Conservation (phyloP, 179 eudicot genomes). For the Silene noctiflora region DNA sequence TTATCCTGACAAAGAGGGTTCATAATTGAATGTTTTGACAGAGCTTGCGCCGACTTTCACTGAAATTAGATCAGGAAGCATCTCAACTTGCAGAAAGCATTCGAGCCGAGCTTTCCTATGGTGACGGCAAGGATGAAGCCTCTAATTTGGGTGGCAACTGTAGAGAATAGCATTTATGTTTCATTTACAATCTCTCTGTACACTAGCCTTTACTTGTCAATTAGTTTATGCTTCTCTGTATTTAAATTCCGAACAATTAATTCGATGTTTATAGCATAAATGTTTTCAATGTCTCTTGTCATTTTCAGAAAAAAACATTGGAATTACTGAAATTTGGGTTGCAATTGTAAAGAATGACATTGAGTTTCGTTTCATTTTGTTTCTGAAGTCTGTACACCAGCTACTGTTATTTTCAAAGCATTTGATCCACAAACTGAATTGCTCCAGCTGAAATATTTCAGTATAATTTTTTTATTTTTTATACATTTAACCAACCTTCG, state of each 20-base stretch:
- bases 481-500: too few species aligned
- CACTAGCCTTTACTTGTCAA: not conserved
- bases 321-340: too few species aligned
- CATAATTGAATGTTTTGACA: constrained; percentile 27
- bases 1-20: not conserved
- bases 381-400: not conserved
- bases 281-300: not conserved
- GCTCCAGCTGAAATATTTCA: too few species aligned
- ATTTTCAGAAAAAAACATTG: not conserved
- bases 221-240: not conserved
- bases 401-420: not conserved
- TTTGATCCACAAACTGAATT: too few species aligned
- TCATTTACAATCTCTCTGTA: constrained; percentile 19
- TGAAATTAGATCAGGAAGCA: constrained; percentile 66
- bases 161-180: constrained; percentile 14
- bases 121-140: constrained; percentile 28
- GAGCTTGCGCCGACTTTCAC: constrained; percentile 64
- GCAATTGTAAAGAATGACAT: not conserved
- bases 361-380: not conserved
- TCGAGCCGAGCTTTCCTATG: constrained; percentile 44
- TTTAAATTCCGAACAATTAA: constrained; percentile 4
- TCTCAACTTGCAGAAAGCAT: constrained; percentile 60
- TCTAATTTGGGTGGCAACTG: constrained; percentile 21
- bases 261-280: constrained; percentile 3
- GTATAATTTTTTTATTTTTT: too few species aligned